Conservation (phyloP, 441 rosid species). For the Mallotus japonicus region DNA sequence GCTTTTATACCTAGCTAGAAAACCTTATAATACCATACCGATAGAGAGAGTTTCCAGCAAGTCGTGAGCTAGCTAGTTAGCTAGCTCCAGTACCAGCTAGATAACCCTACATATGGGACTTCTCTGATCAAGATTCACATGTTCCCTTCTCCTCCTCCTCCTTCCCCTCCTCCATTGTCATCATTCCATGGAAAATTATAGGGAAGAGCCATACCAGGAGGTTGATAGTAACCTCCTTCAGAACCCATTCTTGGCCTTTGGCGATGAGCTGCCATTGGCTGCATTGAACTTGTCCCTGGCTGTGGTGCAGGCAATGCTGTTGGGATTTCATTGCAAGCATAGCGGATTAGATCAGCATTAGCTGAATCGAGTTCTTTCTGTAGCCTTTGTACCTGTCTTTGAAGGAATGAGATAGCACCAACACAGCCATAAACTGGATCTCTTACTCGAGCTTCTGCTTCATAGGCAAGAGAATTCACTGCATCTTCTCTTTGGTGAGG, state of each 20-base stretch:
- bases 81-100: conserved; percentile 1
- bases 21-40: conserved; percentile 35
- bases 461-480: conserved; percentile 87
- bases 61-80: conserved; percentile 13
- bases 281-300: conserved; percentile 35
- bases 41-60: conserved; percentile 18
- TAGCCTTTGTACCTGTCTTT: conserved; percentile 81
- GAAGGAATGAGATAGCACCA: conserved; percentile 92
- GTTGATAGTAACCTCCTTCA: conserved; percentile 46
- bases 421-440: conserved; percentile 95
- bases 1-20: conserved; percentile 28
- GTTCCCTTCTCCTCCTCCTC: conserved; percentile 50
- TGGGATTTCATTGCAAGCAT: conserved; percentile 58
- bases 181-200: conserved; percentile 72
- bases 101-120: conserved; percentile 34
- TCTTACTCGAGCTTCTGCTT: conserved; percentile 93
- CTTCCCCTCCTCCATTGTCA: conserved; percentile 36
- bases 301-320: conserved; percentile 36
- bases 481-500: conserved; percentile 98
- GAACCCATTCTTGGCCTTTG: conserved; percentile 40
- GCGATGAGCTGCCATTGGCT: conserved; percentile 32
- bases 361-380: conserved; percentile 90
- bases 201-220: conserved; percentile 37
- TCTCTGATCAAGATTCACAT: conserved; percentile 38
- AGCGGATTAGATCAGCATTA: conserved; percentile 77